Evolutionary conservation across 2,329 filamentous ascomycete species (phyloP), one percentile per base, ranked within the genome.

Genomic region (Aspergillus brunneoviolaceus): DNA sequence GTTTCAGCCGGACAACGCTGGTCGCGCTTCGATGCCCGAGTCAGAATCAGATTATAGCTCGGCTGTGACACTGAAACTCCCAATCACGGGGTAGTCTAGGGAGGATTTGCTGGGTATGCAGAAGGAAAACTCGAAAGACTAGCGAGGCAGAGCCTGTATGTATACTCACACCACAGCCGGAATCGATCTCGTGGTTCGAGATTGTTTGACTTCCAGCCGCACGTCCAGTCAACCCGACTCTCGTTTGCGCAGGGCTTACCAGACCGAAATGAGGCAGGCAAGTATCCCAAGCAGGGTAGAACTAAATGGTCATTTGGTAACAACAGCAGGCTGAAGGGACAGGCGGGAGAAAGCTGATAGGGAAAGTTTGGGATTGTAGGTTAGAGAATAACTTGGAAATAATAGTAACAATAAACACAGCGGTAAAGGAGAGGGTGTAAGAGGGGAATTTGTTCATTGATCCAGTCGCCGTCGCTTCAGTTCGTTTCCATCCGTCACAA

Each of bases 111-210:
- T 54, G 57, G 57, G 54, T 48, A 49, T 53, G 49, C 59, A 51
- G 42, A 50, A 61, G 60, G 21, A 31, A 52, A 48, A 58, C 7
- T 19, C 54, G 55, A 51, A 53, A 27, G 60, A 33, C 33, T 55
- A 50, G 48, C 51, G 35, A 58, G 60, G 56, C 56, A 63, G 50
- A 55, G 50, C 14, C 53, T 52, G 59, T 50, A 59, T 60, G 59
- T 51, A 52, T 56, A 45, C 39, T 59, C 51, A 60, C 55, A 42
- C 51, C 60, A 63, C 55, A 57, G 53, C 55, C 31, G 33, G 39
- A 33, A 52, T 57, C 33, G 50, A 52, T 57, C 47, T 45, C 42
- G 49, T 50, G 56, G 50, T 49, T 16, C 39, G n/a, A 33, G 7
- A 42, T n/a, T 23, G n/a, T 39, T 45, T 23, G 16, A 25, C 47